Evolutionary conservation across 805 yeast species (phyloP).

Genomic region (Zygosaccharomyces rouxii): DNA sequence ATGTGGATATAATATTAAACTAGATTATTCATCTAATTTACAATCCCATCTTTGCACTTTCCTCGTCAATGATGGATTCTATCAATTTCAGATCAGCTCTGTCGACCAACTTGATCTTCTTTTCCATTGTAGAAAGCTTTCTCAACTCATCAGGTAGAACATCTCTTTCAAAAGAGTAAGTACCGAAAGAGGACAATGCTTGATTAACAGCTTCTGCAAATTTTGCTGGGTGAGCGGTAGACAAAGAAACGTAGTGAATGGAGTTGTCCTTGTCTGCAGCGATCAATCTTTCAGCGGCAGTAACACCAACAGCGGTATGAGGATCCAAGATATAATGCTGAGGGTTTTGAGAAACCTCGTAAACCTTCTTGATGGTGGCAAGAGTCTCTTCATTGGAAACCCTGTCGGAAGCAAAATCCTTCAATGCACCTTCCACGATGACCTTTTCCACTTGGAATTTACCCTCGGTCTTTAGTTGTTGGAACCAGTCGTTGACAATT

Average conservation of each 20-base stretch:
- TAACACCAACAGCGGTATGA: constrained; percentile 92
- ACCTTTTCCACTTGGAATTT: constrained; percentile 63
- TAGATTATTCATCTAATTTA: constrained; percentile 11
- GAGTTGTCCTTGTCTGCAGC: constrained; percentile 41
- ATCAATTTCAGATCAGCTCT: constrained; percentile 69
- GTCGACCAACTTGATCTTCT: constrained; percentile 68
- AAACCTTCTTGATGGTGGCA: constrained; percentile 69
- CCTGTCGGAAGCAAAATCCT: constrained; percentile 71
- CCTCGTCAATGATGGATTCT: constrained; percentile 70
- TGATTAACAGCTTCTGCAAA: constrained; percentile 92
- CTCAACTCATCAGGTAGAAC: constrained; percentile 87
- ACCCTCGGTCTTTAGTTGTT: constrained; percentile 68
- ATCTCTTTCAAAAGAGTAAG: constrained; percentile 79
- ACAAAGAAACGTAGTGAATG: constrained; percentile 62
- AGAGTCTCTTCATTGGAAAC: constrained; percentile 75
- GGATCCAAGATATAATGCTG: constrained; percentile 87
- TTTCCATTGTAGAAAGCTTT: constrained; percentile 62
- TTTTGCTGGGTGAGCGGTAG: constrained; percentile 99
- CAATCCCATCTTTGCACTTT: constrained; percentile 49
- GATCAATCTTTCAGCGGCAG: constrained; percentile 64
- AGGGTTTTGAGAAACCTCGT: constrained; percentile 48
- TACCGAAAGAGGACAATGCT: constrained; percentile 61
- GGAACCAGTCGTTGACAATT: constrained; percentile 71
- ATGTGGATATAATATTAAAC: not conserved
- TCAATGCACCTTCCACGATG: constrained; percentile 61